Evolutionary conservation across 2,329 filamentous ascomycete species (phyloP), one percentile per base, ranked within the genome.

Genomic region (Fusarium xyrophilum): DNA sequence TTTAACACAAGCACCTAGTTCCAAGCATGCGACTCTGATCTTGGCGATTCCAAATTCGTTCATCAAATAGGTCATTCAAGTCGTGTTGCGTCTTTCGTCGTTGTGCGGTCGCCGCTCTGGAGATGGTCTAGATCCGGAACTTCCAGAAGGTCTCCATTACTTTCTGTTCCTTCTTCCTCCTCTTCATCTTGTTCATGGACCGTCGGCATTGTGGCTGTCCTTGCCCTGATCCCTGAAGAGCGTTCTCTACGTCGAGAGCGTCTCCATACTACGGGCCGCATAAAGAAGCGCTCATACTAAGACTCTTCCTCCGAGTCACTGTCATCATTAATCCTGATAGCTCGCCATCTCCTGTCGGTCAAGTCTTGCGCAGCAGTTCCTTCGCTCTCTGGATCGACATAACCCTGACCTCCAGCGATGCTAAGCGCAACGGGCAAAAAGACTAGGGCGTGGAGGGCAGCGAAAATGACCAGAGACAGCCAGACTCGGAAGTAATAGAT

Each of bases 401-500:
- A 98, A 6, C 95, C 94, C 70, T 90, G 87, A 3, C 96, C 96
- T 21, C 96, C 96, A 52, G 92, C 85, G 51, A 97, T 83, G 75
- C 92, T 96, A 69, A 99, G 83, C 4, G 92, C 91, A 2, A 98
- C 96, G 0, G 96, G 96, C 73, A 99, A 82, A 78, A 98, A 97
- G 11, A 99, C 86, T 48, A 99, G 83, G 1, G 96, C 93, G 78
- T 99, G 96, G 13, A 90, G 85, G 11, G 93, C 93, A 5, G 94
- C 96, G 78, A 97, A 95, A 13, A 96, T 78, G 14, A 99, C 94
- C 56, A 99, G 86, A 10, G 94, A 91, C 21, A 97, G 83, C 96
- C 96, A 99, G 43, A 99, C 92, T 43, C 96, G 88, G 85, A 99
- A 99, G 80, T 99, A 99, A 81, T 99, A 99, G 60, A 99, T 93